Conservation (phyloP, 2,329 filamentous ascomycete species). For the Nothophaeocryptopus gaeumannii region DNA sequence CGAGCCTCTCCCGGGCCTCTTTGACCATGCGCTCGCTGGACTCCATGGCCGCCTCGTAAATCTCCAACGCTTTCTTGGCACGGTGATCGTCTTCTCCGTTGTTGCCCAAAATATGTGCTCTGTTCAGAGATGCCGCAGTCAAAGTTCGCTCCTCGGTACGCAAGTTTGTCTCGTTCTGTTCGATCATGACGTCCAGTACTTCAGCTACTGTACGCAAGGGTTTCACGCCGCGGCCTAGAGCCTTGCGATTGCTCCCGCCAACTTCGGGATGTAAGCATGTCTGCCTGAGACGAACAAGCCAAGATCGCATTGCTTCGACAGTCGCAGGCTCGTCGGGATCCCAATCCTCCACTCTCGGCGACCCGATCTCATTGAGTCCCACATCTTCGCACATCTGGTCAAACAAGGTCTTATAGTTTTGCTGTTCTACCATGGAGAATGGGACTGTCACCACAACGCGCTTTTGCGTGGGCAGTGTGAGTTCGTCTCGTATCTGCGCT, state of each 20-base stretch:
- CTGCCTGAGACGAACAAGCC: conserved; percentile 75
- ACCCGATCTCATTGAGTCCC: conserved; percentile 63
- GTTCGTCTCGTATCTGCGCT: conserved; percentile 71
- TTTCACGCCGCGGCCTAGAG: conserved; percentile 57
- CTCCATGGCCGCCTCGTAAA: conserved; percentile 60
- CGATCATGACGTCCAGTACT: conserved; percentile 87
- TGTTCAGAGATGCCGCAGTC: conserved; percentile 62
- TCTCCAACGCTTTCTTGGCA: conserved; percentile 63
- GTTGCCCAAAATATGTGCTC: conserved; percentile 78
- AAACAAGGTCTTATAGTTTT: conserved; percentile 77
- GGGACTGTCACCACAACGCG: conserved; percentile 85
- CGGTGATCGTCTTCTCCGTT: conserved; percentile 53
- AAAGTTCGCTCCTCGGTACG: conserved; percentile 67
- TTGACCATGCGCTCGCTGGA: conserved; percentile 52
- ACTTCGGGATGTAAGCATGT: conserved; percentile 84
- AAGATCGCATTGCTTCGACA: conserved; percentile 72
- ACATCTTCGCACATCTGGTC: conserved; percentile 70
- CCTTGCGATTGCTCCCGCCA: conserved; percentile 62
- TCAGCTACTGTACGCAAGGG: conserved; percentile 79
- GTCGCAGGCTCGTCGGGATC: conserved; percentile 56
- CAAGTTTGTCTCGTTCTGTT: conserved; percentile 69
- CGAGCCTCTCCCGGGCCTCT: conserved; percentile 63
- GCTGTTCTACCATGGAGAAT: conserved; percentile 85
- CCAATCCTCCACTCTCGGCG: conserved; percentile 62
- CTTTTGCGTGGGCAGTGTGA: conserved; percentile 76